Base-by-base conservation (phyloP, 2,329 filamentous ascomycete species). In the Ascosphaera apis region DNA sequence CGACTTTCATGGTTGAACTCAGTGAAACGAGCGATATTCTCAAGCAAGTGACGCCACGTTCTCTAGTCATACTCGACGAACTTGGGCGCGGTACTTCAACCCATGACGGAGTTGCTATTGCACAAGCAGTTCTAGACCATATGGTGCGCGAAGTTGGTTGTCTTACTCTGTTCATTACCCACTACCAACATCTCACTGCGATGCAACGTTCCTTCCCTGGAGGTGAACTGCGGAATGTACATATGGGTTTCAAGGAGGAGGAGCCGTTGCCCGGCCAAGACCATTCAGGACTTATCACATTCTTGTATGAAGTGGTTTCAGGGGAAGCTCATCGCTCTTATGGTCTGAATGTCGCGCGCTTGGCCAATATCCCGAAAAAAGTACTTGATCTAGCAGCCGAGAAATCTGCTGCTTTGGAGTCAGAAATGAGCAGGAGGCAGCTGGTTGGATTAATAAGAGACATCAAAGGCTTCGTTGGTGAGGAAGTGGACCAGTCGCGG, bases 1-100 rank as follows among this genome's bases (percentile, higher is more conserved):
- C 72, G 16, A 98, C 88, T 9, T 98, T 98, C 59, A 93, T 95
- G 83, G 84, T 98, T 37, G 88, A 98, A 52, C 69, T 98, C 2
- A 82, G 76, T 25, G 88, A 98, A 55, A 95, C 88, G 1, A 74
- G 78, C 1, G 74, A 83, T 41, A 93, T 98, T 45, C 66, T 98
- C 16, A 86, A 88, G 49, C 71, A 81, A 47, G 88, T 86, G 0
- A 88, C 83, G 0, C 72, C 79, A 1, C 72, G 81, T 33, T 81
- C 72, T 32, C 67, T 98, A 4, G 77, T 98, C 41, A 82, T 98
- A 32, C 70, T 98, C 4, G 88, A 98, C 56, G 88, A 98, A 61
- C 66, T 98, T 2, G 88, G 88, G 23, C 70, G 88, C 37, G 88
- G 88, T 36, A 98, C 88, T 0, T 82, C 74, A 45, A 98, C 88